Evolutionary conservation across 2,329 filamentous ascomycete species (phyloP).

Genomic region (Hymenoscyphus fraxineus): DNA sequence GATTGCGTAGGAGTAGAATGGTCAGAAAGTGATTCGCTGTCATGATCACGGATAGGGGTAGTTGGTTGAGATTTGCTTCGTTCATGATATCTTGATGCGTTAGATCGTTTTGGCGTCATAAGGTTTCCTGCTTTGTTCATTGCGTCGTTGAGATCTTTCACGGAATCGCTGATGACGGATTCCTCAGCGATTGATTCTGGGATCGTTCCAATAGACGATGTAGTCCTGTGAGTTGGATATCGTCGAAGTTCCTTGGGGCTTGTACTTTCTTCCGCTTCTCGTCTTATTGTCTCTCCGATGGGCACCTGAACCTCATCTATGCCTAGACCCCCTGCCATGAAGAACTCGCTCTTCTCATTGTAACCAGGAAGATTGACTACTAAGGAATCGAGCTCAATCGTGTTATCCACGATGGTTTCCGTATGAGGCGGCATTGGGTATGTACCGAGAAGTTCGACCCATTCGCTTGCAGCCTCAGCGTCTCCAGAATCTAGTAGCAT

Average conservation of each 20-base stretch:
- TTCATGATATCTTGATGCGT: conserved; percentile 21
- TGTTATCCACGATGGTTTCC: conserved; percentile 28
- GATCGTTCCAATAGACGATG: conserved; percentile 1
- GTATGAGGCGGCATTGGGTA: conserved; percentile 54
- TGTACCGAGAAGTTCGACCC: conserved; percentile 79
- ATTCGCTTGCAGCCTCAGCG: conserved; percentile 64
- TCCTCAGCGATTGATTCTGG: conserved; percentile 16
- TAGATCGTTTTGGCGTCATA: conserved; percentile 15
- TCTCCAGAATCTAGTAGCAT: conserved; percentile 68
- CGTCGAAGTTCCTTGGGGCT: conserved; percentile 12
- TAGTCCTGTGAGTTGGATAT: conserved; percentile 7
- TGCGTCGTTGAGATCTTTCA: conserved; percentile 24
- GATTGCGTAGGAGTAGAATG: conserved; percentile 13
- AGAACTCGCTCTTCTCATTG: neutral
- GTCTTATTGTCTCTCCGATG: conserved; percentile 31
- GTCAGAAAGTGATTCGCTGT: neutral
- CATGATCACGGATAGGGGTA: conserved; percentile 12
- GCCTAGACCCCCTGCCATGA: conserved; percentile 11
- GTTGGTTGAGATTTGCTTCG: conserved; percentile 10
- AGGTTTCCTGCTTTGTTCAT: conserved; percentile 21
- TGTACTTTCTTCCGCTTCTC: conserved; percentile 19
- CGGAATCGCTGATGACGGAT: conserved; percentile 8
- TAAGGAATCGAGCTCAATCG: conserved; percentile 35
- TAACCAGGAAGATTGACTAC: neutral
- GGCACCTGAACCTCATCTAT: conserved; percentile 27